Base-by-base conservation (phyloP, 257 asterid species). In the Solanum tarijense region DNA sequence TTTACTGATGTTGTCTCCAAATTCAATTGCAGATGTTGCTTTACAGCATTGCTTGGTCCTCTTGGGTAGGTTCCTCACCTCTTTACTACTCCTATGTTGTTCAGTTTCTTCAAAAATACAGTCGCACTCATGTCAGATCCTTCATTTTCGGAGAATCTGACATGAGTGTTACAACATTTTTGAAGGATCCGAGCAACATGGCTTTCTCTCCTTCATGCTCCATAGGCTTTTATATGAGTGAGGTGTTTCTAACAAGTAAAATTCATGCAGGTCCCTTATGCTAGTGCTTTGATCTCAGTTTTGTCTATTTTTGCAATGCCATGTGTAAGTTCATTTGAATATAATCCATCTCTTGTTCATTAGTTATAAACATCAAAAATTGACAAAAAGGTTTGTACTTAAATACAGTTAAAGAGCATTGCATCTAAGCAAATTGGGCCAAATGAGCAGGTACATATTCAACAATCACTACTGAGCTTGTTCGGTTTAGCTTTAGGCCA, bases 341-440 rank as follows among this genome's bases (percentile, higher is more conserved):
- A 12, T 31, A 35, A 18, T 83, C 13, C n/a, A 34, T 29, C 60
- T 88, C 13, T 35, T 35, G 20, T 23, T 16, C 60, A 66, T 66
- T n/a, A 23, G 27, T 74, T 25, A 55, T 23, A 29, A 83, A 55
- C 39, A 68, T 31, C 5, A 29, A 31, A 14, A 18, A 36, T 10
- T 46, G 68, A 21, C 75, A 62, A 38, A 62, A 38, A 6, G 16
- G 12, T 71, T 79, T 18, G 25, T 20, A 21, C 9, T 58, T 52
- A 38, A 87, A 83, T 92, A 74, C 96, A 96, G 99, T 88, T 97
- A 86, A 83, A 95, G 62, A 97, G 99, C 91, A 94, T 97, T 89
- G 99, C 96, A 41, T 97, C 99, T 43, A 97, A 95, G 86, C 98
- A 97, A 92, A 92, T 92, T n/a, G 98, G 99, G 31, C 96, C 96